Conservation (phyloP, 2,329 filamentous ascomycete genomes). For the Didymella keratinophila region DNA sequence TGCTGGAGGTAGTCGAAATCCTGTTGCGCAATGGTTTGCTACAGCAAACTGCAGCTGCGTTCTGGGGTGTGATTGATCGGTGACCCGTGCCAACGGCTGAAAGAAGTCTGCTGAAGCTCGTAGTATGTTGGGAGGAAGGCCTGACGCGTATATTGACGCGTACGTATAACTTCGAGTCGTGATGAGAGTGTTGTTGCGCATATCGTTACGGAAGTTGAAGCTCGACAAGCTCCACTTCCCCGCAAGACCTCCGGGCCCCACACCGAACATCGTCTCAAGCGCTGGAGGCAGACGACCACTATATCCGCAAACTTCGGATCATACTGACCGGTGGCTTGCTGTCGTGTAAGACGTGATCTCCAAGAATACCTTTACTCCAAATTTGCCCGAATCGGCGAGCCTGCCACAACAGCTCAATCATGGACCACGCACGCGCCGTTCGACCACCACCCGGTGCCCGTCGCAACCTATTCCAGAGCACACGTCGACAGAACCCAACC, state of each 20-base stretch:
- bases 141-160: slow-evolving; percentile 11
- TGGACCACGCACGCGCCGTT: slow-evolving; percentile 33
- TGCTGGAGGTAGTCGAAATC: not conserved
- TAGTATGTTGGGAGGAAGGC: not conserved
- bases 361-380: not conserved
- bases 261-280: slow-evolving; percentile 23
- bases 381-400: not conserved
- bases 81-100: not conserved
- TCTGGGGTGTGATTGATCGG: not conserved
- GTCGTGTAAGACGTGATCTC: not conserved
- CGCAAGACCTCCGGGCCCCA: slow-evolving; percentile 26
- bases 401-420: not conserved
- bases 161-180: not conserved
- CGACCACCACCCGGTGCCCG: slow-evolving; percentile 39
- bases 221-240: slow-evolving; percentile 23
- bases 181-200: not conserved
- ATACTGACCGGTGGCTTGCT: not conserved
- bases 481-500: slow-evolving; percentile 35
- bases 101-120: not conserved
- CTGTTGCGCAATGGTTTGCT: not conserved
- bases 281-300: not conserved
- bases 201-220: slow-evolving; percentile 8
- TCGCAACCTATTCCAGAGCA: slow-evolving; percentile 42
- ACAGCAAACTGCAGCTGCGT: no score
- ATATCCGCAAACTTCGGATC: not conserved